Base-by-base conservation (phyloP, 345 rosid genomes). In the Arabidopsis suecica region DNA sequence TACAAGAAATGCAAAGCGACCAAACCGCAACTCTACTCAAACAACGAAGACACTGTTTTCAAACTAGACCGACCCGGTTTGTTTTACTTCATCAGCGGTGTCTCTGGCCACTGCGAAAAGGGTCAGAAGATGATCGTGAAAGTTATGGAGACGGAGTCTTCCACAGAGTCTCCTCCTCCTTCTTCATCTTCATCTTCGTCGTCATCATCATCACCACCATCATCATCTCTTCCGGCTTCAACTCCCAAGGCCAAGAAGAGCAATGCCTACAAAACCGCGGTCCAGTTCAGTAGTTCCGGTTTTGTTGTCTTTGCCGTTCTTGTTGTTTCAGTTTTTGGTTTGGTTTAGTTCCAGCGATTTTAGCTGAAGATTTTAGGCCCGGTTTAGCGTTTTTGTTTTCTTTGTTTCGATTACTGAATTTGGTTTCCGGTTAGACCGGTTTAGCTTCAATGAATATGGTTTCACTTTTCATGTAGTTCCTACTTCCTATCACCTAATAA, bases 41-140 rank as follows among this genome's bases (percentile, higher is more conserved):
- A 87, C 84, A 80, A 86, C 22, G 83, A 87, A 0, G 79, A 86
- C 53, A 83, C 86, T 0, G 65, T 61, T 59, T 82, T 78, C 71
- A 78, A 47, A 11, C 51, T 89, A 42, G 86, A 85, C 69, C 68
- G 85, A 5, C 76, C 90, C 0, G 85, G 90, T n/a, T 63, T 84
- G 65, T 89, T 84, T 80, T 87, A 86, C 60, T 86, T 89, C 77
- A 82, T 89, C 13, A 86, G 95, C 28, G 91, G 91, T 28, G 83
- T 85, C 22, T 55, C 82, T 0, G 91, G 88, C 22, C 93, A 89
- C 44, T 87, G 90, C 25, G 81, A 82, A 73, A 75, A 82, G 73
- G 96, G 89, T 58, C 84, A 75, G 79, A 89, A 86, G 80, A 83
- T 87, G 90, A 88, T 87, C 84, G 73, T 88, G 34, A 89, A 89